These are phyloP conservation scores for Porcisia hertigi DNA, from an alignment of 208 protist species.

Conservation along the genomic window DNA sequence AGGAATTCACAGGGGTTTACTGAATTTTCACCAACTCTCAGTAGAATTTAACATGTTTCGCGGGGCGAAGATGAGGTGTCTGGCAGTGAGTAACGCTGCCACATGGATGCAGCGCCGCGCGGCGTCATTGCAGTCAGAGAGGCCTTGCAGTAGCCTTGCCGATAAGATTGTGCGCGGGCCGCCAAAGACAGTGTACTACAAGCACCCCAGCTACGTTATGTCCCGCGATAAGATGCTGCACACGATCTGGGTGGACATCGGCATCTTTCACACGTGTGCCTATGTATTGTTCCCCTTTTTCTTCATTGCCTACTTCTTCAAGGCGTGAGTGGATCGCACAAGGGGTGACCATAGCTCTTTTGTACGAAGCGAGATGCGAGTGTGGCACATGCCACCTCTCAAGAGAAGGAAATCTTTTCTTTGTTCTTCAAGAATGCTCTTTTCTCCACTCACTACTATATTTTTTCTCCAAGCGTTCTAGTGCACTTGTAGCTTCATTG, in stretches of 20 bases:
- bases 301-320: slow-evolving; percentile 84
- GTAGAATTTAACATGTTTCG: slow-evolving; percentile 30
- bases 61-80: slow-evolving; percentile 25
- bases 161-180: slow-evolving; percentile 87
- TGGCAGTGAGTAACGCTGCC: slow-evolving; percentile 9
- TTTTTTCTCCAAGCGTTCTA: background rate
- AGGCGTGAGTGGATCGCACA: slow-evolving; percentile 52
- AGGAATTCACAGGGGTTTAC: background rate
- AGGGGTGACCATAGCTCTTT: background rate
- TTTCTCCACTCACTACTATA: slow-evolving; percentile 4
- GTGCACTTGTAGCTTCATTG: slow-evolving; percentile 21
- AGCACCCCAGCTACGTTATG: slow-evolving; percentile 89
- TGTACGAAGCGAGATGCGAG: background rate
- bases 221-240: slow-evolving; percentile 89
- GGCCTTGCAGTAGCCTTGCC: slow-evolving; percentile 74
- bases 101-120: slow-evolving; percentile 38
- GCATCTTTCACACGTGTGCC: slow-evolving; percentile 68
- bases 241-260: slow-evolving; percentile 88
- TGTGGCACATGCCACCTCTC: background rate
- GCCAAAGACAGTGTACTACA: slow-evolving; percentile 67
- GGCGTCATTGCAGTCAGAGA: slow-evolving; percentile 82
- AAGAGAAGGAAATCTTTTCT: background rate
- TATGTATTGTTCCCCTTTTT: slow-evolving; percentile 85
- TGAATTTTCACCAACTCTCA: background rate
- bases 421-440: background rate